Conservation (phyloP, 768 basidiomycete species). For the Suillus paluster region DNA sequence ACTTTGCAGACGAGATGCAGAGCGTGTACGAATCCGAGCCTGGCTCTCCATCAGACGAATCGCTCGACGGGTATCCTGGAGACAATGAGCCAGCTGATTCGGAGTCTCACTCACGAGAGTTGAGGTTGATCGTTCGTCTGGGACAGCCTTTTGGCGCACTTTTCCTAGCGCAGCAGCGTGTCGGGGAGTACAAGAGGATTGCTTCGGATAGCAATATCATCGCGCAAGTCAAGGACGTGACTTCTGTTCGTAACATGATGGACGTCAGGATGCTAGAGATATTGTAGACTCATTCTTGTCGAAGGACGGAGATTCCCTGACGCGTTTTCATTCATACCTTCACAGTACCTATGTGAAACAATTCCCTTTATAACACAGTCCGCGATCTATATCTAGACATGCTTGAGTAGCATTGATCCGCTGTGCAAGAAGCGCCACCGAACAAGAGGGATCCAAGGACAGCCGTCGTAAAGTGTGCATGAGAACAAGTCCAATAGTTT, state of each 20-base stretch:
- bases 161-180: background rate
- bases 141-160: conserved; percentile 1
- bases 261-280: conserved; percentile 5
- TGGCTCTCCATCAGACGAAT: background rate
- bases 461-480: no score
- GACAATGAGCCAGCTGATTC: background rate
- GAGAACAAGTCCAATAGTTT: no score
- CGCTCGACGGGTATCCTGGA: background rate
- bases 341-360: no score
- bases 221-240: background rate
- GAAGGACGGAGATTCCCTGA: background rate
- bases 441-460: no score
- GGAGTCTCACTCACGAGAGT: background rate
- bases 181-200: conserved; percentile 3
- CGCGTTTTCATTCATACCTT: background rate
- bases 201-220: background rate
- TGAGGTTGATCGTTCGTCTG: background rate
- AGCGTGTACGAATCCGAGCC: background rate
- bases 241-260: background rate
- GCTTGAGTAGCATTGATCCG: no score
- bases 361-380: no score
- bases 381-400: no score
- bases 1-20: background rate
- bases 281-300: background rate
- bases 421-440: no score